These are phyloP conservation scores for Boletellus ananiceps DNA, from an alignment of 768 basidiomycete species.

Conservation along the genomic window DNA sequence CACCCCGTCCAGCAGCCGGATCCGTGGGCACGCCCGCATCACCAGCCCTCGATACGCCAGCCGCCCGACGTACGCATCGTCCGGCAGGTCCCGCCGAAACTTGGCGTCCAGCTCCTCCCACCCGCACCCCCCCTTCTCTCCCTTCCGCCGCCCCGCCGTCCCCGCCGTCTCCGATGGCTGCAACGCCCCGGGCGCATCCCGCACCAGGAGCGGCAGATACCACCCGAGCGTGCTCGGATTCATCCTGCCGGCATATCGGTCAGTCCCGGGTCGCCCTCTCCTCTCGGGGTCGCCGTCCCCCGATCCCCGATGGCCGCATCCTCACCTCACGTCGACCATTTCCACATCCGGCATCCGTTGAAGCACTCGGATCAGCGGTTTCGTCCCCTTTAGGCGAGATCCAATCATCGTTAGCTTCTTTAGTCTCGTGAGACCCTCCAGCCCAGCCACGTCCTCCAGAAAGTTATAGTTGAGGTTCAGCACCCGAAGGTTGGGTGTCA, in stretches of 20 bases:
- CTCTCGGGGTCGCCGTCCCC: slow-evolving; percentile 6
- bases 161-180: slow-evolving; percentile 49
- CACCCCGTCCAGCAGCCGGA: slow-evolving; percentile 84
- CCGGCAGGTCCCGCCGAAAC: slow-evolving; percentile 87
- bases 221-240: slow-evolving; percentile 95
- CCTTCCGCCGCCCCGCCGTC: slow-evolving; percentile 26
- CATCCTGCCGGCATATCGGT: slow-evolving; percentile 52
- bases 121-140: slow-evolving; percentile 12
- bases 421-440: slow-evolving; percentile 71
- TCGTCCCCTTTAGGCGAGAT: slow-evolving; percentile 69
- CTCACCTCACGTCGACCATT: slow-evolving; percentile 88
- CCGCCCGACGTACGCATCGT: slow-evolving; percentile 81
- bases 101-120: slow-evolving; percentile 82
- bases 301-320: slow-evolving; percentile 9
- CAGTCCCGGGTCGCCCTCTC: slow-evolving; percentile 23
- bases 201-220: slow-evolving; percentile 85
- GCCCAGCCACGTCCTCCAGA: slow-evolving; percentile 62
- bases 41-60: slow-evolving; percentile 86
- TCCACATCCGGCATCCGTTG: slow-evolving; percentile 74
- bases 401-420: slow-evolving; percentile 86
- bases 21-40: slow-evolving; percentile 64
- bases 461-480: slow-evolving; percentile 98
- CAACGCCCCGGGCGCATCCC: slow-evolving; percentile 60
- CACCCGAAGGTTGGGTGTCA: slow-evolving; percentile 82
- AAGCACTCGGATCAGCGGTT: slow-evolving; percentile 67